Conservation (phyloP, 2,329 filamentous ascomycete species). For the Exophiala sp. region DNA sequence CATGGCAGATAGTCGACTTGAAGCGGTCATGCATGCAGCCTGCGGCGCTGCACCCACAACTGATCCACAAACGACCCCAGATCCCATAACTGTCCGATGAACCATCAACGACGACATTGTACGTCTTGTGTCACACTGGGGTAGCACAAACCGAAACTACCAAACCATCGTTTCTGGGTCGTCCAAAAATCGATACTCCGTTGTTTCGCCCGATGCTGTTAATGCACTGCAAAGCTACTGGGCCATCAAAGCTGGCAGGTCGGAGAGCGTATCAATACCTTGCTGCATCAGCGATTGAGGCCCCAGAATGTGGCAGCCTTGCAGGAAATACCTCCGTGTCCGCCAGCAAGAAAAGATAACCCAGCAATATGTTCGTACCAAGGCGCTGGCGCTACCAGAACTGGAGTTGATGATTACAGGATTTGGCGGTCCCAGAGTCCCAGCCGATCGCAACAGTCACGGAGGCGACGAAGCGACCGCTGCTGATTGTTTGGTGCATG, state of each 20-base stretch:
- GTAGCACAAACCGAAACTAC: neutral
- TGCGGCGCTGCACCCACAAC: neutral
- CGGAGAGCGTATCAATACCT: neutral
- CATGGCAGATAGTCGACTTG: neutral
- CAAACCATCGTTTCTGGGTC: neutral
- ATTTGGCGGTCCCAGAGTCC: no score
- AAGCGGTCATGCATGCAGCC: neutral
- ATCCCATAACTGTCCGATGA: neutral
- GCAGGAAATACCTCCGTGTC: no score
- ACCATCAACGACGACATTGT: neutral
- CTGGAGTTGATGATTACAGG: neutral
- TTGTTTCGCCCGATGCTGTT: constrained; percentile 7
- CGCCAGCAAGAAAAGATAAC: neutral
- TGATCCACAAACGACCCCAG: neutral
- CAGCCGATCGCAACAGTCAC: neutral
- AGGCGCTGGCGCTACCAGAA: neutral
- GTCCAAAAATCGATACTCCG: neutral
- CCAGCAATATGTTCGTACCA: neutral
- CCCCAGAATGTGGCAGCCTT: no score
- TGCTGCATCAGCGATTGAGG: neutral
- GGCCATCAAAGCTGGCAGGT: neutral
- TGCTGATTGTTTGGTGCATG: neutral
- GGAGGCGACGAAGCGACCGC: neutral
- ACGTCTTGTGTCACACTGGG: neutral
- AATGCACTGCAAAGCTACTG: constrained; percentile 1